Base-by-base conservation (phyloP, 148 eudicot genomes). In the Polygonum aviculare region DNA sequence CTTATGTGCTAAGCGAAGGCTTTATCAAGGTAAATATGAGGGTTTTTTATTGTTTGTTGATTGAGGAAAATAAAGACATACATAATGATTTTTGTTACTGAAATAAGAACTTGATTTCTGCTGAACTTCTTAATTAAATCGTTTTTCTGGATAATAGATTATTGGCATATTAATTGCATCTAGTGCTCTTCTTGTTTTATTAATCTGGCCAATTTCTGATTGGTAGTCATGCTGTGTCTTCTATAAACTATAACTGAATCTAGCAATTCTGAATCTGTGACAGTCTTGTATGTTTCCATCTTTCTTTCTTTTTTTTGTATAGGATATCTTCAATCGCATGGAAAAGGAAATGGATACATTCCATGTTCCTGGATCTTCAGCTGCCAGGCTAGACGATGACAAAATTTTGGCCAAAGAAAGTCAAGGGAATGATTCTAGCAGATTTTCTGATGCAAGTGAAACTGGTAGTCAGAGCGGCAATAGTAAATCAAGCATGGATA, bases 281-380 rank as follows among this genome's bases (percentile, higher is more conserved):
- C 35, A 19, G 11, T 67, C 21, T 14, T 55, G 1, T 62, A 44
- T 41, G 47, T 40, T 48, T 51, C 11, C 4, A 6, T 63, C 31
- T 22, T 35, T 85, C 33, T 60, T 18, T 19, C 31, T 80, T 85
- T 41, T 60, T 18, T 19, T 38, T 80, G 38, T 77, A 51, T 80
- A 94, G 98, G 88, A 86, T 86, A 77, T 92, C 76, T 92, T 84
- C 84, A 84, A 77, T 77, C 84, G 84, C 81, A 75, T 94, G 84
- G 94, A 92, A 69, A 92, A 89, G 84, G 97, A 90, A 86, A 81
- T 87, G 87, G 90, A 91, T 72, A 81, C 82, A 55, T 79, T 83
- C 63, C 76, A 59, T 51, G 57, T 84, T 69, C 76, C 94, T 80
- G 81, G 79, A 59, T 75, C 79, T 57, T 76, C 85, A 75, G 47